Base-by-base conservation (phyloP, 495 filamentous ascomycete genomes). In the Entonaema liquescens region DNA sequence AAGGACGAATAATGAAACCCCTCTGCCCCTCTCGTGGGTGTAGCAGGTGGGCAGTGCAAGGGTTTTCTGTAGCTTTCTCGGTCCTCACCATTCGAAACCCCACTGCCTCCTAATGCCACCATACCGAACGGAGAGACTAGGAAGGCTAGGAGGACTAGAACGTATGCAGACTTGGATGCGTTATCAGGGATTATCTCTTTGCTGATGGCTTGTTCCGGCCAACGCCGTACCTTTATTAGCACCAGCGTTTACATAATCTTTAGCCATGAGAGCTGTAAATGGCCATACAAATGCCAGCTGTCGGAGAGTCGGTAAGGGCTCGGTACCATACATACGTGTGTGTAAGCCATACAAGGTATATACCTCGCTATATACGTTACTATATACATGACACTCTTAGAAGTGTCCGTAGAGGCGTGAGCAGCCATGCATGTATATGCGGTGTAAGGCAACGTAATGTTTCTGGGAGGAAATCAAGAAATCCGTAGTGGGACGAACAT, bases 21-120 rank as follows among this genome's bases (percentile, higher is more conserved):
- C 69, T 65, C 70, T 68, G 59, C 40, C 59, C 44, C 70, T 73
- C 70, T 73, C 75, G 62, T 71, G 67, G 70, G 61, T 36, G 53
- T 71, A 70, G 59, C 62, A 72, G 68, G 69, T 73, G 69, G 70
- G 62, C 54, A 55, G 33, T 68, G 72, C 75, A 70, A 68, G 74
- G 72, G 62, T 68, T 66, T 44, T 64, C 59, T 69, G 36, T 64
- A 42, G 55, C 53, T 63, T 71, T 65, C 62, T 71, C 58, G 63
- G 63, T 72, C 53, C 64, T 66, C 68, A 67, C 69, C 69, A 72
- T n/a, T 23, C 8, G 6, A 59, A 61, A 74, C 73, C 70, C 75
- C 75, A 77, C 75, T 61, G 62, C 64, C 33, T 75, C 64, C 70
- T 72, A 52, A 75, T 77, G 67, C 64, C 70, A 75, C 75, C 70